Percentiles rank a stretch among this genome's conserved stretches.
Conservation (phyloP, 2,329 filamentous ascomycete genomes). For the Xylariaceae sp. region DNA sequence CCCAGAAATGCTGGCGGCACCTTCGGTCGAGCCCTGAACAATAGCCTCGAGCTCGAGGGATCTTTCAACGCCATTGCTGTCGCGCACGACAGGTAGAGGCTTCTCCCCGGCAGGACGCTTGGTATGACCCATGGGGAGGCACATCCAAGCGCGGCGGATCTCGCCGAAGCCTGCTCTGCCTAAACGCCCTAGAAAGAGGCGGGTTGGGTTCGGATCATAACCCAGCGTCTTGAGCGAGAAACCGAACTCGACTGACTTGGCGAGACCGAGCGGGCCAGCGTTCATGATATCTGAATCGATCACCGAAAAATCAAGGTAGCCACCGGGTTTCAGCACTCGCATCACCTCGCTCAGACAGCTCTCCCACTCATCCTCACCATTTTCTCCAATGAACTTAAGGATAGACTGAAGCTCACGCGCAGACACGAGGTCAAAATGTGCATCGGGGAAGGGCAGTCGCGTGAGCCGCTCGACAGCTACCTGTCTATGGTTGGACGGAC, state of each 20-base stretch:
- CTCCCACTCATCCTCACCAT: constrained; percentile 85
- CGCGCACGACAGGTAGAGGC: constrained; percentile 43
- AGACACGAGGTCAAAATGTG: constrained; percentile 90
- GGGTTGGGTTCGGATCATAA: constrained; percentile 86
- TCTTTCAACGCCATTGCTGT: constrained; percentile 48
- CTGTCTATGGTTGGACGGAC: constrained; percentile 86
- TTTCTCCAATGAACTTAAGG: constrained; percentile 74
- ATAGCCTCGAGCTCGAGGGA: constrained; percentile 67
- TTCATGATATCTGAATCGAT: constrained; percentile 91
- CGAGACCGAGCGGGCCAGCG: constrained; percentile 78
- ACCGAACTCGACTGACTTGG: constrained; percentile 89
- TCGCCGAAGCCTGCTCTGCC: constrained; percentile 78
- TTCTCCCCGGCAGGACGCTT: constrained; percentile 50
- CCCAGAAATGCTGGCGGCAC: constrained; percentile 77
- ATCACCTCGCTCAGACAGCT: constrained; percentile 83
- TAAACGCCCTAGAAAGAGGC: constrained; percentile 78
- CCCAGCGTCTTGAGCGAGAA: constrained; percentile 88
- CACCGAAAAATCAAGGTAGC: constrained; percentile 88
- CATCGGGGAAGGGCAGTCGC: constrained; percentile 82
- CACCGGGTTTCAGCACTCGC: constrained; percentile 90
- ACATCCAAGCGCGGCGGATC: constrained; percentile 85
- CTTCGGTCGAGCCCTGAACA: constrained; percentile 71
- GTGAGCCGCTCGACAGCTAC: constrained; percentile 79
- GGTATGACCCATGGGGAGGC: constrained; percentile 76
- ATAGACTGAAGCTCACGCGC: constrained; percentile 86